These are phyloP conservation scores for Boletus eberwhitei DNA, from an alignment of 768 basidiomycete genomes.

Conservation along the genomic window DNA sequence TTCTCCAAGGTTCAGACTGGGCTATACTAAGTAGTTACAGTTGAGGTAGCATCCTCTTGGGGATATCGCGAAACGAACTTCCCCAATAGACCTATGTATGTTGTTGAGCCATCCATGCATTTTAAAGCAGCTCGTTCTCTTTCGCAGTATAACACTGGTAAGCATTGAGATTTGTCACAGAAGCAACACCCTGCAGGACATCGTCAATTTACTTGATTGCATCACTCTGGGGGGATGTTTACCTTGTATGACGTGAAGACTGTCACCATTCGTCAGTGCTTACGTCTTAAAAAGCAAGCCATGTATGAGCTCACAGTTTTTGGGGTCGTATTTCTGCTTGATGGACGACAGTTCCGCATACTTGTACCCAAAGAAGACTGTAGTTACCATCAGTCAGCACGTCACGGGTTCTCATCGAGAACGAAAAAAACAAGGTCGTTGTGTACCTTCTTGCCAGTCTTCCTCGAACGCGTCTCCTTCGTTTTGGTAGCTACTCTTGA, in stretches of 20 bases:
- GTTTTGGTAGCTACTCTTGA: constrained; percentile 23
- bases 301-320: constrained; percentile 13
- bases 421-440: neutral
- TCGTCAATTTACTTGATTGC: neutral
- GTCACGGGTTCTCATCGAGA: too few species aligned
- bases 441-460: constrained; percentile 18
- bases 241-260: constrained; percentile 23
- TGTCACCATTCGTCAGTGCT: neutral
- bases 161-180: neutral
- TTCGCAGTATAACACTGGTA: constrained; percentile 3
- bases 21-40: constrained; percentile 4
- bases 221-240: neutral
- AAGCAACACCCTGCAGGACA: constrained; percentile 4
- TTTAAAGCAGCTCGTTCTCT: constrained; percentile 1
- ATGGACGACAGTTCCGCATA: constrained; percentile 13
- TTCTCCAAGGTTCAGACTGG: neutral
- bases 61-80: neutral
- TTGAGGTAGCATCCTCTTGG: neutral
- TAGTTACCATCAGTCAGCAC: neutral
- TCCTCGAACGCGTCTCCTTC: constrained; percentile 18
- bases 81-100: neutral
- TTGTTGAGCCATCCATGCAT: neutral
- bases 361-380: constrained; percentile 24
- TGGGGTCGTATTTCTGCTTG: constrained; percentile 22
- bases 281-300: neutral